Conservation (phyloP, 2,329 filamentous ascomycete species). For the Colletotrichum spaethianum region DNA sequence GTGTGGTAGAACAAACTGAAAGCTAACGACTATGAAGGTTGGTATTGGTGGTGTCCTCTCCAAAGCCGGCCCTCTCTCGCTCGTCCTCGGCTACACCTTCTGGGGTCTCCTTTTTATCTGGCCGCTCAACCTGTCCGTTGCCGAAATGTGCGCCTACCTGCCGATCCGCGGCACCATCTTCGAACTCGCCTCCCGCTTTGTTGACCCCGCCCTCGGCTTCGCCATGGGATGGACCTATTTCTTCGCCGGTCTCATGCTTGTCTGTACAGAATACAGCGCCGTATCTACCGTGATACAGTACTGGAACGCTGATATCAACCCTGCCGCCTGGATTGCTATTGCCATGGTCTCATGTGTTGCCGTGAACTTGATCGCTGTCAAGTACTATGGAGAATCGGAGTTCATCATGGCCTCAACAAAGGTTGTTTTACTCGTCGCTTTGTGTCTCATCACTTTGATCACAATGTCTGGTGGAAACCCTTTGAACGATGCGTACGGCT, state of each 20-base stretch:
- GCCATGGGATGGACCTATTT: conserved; percentile 65
- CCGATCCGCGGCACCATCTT: conserved; percentile 69
- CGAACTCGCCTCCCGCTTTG: conserved; percentile 67
- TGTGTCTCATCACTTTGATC: conserved; percentile 76
- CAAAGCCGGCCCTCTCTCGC: conserved; percentile 59
- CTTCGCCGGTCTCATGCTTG: conserved; percentile 61
- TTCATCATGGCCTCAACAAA: conserved; percentile 71
- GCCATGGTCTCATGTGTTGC: conserved; percentile 60
- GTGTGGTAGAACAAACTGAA: background rate
- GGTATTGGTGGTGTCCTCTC: conserved; percentile 60
- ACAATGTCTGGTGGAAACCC: conserved; percentile 80
- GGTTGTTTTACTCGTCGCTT: conserved; percentile 64
- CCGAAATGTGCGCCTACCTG: conserved; percentile 71
- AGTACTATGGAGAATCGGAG: conserved; percentile 60
- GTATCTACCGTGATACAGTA: conserved; percentile 61
- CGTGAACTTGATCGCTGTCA: conserved; percentile 63
- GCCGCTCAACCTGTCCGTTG: conserved; percentile 62
- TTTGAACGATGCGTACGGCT: conserved; percentile 73
- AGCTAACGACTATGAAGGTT: conserved; percentile 44
- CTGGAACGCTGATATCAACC: conserved; percentile 59
- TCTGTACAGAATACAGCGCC: conserved; percentile 61
- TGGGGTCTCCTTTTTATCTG: conserved; percentile 61
- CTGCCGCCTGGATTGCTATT: conserved; percentile 65
- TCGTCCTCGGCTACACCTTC: conserved; percentile 60
- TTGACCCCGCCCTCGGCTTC: conserved; percentile 71